phyloP scores from a whole-genome alignment of 495 filamentous ascomycete species.

The Penicillium pulvis region DNA sequence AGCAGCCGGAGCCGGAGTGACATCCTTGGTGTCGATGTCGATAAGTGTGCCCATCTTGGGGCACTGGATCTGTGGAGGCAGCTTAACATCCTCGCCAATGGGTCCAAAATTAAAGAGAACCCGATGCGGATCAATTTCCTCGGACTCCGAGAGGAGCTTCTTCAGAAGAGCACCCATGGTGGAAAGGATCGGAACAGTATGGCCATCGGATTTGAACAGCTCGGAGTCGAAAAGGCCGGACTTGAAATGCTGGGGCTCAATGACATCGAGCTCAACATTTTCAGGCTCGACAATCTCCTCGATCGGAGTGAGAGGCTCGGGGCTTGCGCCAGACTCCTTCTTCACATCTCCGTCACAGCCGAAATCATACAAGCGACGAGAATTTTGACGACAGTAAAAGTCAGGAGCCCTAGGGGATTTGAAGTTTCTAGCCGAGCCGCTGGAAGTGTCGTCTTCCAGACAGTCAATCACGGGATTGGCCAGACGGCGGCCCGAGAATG shows the following conservation, averaged over 20 bases:
- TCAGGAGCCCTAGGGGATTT: too few relatives aligned
- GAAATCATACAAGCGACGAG: too few relatives aligned
- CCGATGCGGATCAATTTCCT: background rate
- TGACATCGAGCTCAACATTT: too few relatives aligned
- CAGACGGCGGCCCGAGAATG: too few relatives aligned
- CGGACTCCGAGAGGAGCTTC: background rate
- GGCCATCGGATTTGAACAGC: background rate
- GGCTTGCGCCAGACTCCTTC: too few relatives aligned
- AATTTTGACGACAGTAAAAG: too few relatives aligned
- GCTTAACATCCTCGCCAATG: background rate
- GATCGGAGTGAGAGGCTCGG: too few relatives aligned
- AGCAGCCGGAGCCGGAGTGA: background rate
- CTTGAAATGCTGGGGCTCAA: background rate
- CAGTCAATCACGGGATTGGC: too few relatives aligned
- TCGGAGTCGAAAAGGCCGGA: background rate
- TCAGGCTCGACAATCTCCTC: too few relatives aligned
- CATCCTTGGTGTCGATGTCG: background rate
- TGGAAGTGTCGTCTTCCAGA: too few relatives aligned
- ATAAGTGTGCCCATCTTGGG: constrained; percentile 1
- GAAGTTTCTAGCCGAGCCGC: too few relatives aligned
- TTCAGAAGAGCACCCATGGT: background rate
- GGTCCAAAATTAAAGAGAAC: constrained; percentile 5
- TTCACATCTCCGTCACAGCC: too few relatives aligned
- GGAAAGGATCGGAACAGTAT: background rate
- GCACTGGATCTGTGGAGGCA: background rate